Percentiles rank a stretch among this genome's conserved stretches.
Evolutionary conservation across 2,329 filamentous ascomycete species (phyloP).

Genomic region (Penicillium sp.): DNA sequence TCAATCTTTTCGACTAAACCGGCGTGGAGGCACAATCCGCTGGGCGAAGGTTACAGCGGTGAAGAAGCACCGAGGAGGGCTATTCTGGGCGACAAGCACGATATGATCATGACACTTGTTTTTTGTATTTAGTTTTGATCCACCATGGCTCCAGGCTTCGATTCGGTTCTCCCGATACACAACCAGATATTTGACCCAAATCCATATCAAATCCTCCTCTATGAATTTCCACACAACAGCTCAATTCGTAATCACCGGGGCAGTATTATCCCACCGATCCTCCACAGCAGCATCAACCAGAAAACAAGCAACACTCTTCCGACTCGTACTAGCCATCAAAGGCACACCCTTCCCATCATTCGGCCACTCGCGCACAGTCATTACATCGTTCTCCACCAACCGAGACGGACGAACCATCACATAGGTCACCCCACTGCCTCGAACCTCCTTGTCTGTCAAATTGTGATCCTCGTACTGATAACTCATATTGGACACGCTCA

Average conservation of each 20-base stretch:
- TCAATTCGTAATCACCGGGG: conserved; percentile 53
- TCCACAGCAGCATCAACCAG: conserved; percentile 49
- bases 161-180: conserved; percentile 46
- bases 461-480: conserved; percentile 53
- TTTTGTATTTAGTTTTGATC: not conserved
- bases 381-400: conserved; percentile 44
- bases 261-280: conserved; percentile 45
- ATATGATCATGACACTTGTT: not conserved
- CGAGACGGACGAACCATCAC: conserved; percentile 52
- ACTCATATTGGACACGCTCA: conserved; percentile 52
- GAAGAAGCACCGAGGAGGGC: not conserved
- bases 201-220: too few relatives aligned
- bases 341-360: conserved; percentile 48
- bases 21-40: conserved; percentile 2
- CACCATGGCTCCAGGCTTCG: not conserved
- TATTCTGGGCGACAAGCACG: not conserved
- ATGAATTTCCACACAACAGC: too few relatives aligned
- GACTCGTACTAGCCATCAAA: conserved; percentile 42
- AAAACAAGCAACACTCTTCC: conserved; percentile 50
- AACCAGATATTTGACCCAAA: conserved; percentile 22
- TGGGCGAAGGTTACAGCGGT: not conserved
- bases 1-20: not conserved
- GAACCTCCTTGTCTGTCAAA: conserved; percentile 48
- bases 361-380: conserved; percentile 43
- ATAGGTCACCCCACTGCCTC: conserved; percentile 39